These are phyloP conservation scores for Candida maltosa DNA, from an alignment of 805 yeast genomes.

Conservation along the genomic window DNA sequence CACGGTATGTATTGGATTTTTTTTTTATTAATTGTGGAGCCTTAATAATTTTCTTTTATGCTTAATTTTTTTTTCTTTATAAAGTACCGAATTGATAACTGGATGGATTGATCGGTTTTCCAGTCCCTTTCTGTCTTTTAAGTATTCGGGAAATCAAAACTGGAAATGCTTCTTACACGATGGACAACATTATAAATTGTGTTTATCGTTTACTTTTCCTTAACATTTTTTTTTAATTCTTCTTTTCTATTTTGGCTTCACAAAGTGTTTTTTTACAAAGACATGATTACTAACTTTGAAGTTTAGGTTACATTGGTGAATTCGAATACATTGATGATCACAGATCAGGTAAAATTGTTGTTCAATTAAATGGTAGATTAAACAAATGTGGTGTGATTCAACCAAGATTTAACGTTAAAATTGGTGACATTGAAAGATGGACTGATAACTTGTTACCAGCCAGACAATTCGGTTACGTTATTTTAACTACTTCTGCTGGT, in stretches of 20 bases:
- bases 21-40: neutral
- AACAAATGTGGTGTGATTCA: constrained; percentile 99
- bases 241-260: neutral
- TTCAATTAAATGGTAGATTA: constrained; percentile 95
- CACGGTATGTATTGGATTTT: constrained; percentile 44
- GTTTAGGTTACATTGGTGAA: constrained; percentile 85
- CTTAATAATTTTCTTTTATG: no score
- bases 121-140: constrained; percentile 97
- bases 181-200: constrained; percentile 13
- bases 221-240: constrained; percentile 36
- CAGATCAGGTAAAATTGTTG: constrained; percentile 97
- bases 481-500: constrained; percentile 98
- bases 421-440: constrained; percentile 96
- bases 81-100: constrained; percentile 90
- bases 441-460: constrained; percentile 97
- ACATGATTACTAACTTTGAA: constrained; percentile 18
- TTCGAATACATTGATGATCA: constrained; percentile 98
- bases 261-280: neutral
- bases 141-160: constrained; percentile 82
- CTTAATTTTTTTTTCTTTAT: neutral
- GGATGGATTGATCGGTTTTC: constrained; percentile 85
- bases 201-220: constrained; percentile 66
- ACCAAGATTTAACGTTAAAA: constrained; percentile 97
- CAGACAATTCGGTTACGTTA: constrained; percentile 97
- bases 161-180: constrained; percentile 71